phyloP scores from a whole-genome alignment of 169 alveolate species.

The Theileria orientalis region DNA sequence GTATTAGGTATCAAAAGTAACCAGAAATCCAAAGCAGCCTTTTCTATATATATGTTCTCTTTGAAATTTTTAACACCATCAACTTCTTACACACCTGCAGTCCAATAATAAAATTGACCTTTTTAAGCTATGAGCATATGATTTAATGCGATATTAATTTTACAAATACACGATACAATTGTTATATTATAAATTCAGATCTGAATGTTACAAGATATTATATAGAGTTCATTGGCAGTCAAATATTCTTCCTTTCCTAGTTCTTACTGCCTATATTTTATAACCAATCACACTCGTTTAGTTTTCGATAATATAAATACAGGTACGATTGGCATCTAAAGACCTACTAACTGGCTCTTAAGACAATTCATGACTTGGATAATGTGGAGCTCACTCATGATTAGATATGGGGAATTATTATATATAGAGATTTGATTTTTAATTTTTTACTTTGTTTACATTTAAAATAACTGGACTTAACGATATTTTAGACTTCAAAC shows the following conservation, averaged over 20 bases:
- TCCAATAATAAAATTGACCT: background rate
- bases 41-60: background rate
- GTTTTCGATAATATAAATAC: constrained; percentile 3
- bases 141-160: background rate
- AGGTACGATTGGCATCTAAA: constrained; percentile 9
- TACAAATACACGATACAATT: background rate
- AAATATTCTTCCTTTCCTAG: background rate
- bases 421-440: background rate
- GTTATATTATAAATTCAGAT: background rate
- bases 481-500: too few species aligned
- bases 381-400: constrained; percentile 4
- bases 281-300: background rate
- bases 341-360: constrained; percentile 9
- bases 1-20: background rate
- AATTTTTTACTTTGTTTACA: too few species aligned
- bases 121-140: background rate
- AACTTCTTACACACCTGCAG: constrained; percentile 6
- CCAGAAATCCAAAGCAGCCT: background rate
- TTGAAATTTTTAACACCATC: constrained; percentile 9
- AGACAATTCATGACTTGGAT: constrained; percentile 10
- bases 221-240: background rate
- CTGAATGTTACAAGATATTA: background rate
- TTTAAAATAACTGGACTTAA: too few species aligned
- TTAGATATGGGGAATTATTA: constrained; percentile 4
- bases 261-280: background rate